Base-by-base conservation (phyloP, 2,329 filamentous ascomycete genomes). In the Fusarium irregulare region DNA sequence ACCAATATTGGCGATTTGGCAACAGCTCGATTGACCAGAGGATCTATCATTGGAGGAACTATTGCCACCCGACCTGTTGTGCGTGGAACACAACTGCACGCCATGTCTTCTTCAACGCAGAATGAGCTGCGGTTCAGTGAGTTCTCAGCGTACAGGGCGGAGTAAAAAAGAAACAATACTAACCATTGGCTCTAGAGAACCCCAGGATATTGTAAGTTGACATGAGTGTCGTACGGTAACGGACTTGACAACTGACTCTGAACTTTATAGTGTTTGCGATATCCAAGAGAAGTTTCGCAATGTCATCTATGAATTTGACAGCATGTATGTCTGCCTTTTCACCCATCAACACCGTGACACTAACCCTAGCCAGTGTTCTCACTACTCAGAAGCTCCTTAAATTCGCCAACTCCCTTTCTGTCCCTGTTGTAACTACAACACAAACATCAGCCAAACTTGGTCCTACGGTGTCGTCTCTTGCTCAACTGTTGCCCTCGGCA, bases 201-300 rank as follows among this genome's bases (percentile, higher is more conserved):
- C 83, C 85, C 18, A 83, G 79, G 41, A 77, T 88, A 76, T 85
- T 88, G 49, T 53, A 20, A 21, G 49, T n/a, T 10, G 16, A 41
- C 23, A 27, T 42, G 79, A 41, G 76, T 87, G 75, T 84, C 87
- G 84, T 87, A 73, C 76, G 83, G 32, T 18, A 14, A 6, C 37
- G 7, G 13, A 16, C 14, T 18, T n/a, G 27, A 11, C 25, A 46
- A 34, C 16, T 41, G 47, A 66, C 34, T 37, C 23, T 30, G 45
- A 42, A 6, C 9, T 6, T 23, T 20, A 23, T 34, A 98, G 94
- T 76, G 88, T 98, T 78, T 98, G 95, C 83, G 95, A 98, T 77
- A 86, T 98, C 69, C 95, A 98, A 83, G 95, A 98, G 73, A 97
- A 94, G 80, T 98, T 98, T 82, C 88, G 93, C 66, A 84, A 85